Evolutionary conservation across 768 basidiomycete species (phyloP).

Genomic region (Boletus sp.): DNA sequence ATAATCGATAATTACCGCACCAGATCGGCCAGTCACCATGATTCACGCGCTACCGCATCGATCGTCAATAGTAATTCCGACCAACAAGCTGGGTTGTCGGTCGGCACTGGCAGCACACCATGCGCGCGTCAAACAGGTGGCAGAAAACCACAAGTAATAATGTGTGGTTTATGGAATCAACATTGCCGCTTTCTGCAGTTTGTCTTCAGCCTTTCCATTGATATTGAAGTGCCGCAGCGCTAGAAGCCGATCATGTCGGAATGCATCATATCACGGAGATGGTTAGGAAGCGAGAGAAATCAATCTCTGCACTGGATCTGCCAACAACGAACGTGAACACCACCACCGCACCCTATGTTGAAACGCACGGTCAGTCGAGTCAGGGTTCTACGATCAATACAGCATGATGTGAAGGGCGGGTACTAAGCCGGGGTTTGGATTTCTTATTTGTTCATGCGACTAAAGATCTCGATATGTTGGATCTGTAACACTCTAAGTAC

Average conservation of each 20-base stretch:
- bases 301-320: neutral
- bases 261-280: neutral
- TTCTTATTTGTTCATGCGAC: neutral
- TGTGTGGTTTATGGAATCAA: neutral
- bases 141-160: neutral
- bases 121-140: neutral
- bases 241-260: neutral
- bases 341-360: neutral
- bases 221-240: too few relatives aligned
- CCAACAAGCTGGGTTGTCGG: neutral
- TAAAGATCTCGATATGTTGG: neutral
- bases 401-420: too few relatives aligned
- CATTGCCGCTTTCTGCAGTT: neutral
- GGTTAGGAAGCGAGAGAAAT: neutral
- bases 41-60: neutral
- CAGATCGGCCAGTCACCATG: neutral
- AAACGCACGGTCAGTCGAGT: neutral
- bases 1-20: too few relatives aligned
- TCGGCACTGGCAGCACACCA: neutral
- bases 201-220: neutral
- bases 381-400: neutral
- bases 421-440: neutral
- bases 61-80: neutral
- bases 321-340: neutral
- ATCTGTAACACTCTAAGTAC: neutral